Evolutionary conservation across 495 filamentous ascomycete genomes (phyloP).

Genomic region (Haplographium delicatum): DNA sequence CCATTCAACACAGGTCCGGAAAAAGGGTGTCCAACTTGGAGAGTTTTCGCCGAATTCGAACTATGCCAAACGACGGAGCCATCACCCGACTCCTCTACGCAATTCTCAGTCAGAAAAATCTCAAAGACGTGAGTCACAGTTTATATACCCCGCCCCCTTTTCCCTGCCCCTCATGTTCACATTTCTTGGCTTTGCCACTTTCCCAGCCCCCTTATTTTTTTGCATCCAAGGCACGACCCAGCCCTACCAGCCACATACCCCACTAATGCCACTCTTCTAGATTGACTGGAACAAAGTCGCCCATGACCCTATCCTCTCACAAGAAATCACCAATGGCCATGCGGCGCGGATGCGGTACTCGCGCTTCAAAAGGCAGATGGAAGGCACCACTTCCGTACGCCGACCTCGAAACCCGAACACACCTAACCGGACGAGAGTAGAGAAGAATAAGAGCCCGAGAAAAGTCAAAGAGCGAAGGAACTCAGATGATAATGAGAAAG

Average conservation of each 20-base stretch:
- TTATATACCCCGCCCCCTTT: neutral
- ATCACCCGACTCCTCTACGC: constrained; percentile 65
- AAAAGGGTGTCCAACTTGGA: constrained; percentile 12
- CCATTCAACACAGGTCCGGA: neutral
- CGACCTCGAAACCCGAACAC: constrained; percentile 17
- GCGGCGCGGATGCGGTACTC: constrained; percentile 78
- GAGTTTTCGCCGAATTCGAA: constrained; percentile 12
- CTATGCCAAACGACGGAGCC: constrained; percentile 35
- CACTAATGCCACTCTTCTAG: constrained; percentile 31
- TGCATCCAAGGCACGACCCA: neutral
- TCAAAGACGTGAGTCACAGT: constrained; percentile 56
- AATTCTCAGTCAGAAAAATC: constrained; percentile 68
- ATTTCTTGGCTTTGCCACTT: neutral
- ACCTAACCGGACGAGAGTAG: constrained; percentile 8
- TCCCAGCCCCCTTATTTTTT: neutral
- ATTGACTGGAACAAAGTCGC: constrained; percentile 73
- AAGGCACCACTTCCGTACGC: constrained; percentile 34
- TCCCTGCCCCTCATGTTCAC: neutral
- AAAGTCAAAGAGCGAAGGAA: neutral
- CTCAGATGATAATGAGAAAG: neutral
- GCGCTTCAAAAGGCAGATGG: constrained; percentile 60
- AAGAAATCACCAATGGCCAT: constrained; percentile 72
- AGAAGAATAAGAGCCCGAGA: constrained; percentile 12
- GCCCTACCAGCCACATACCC: neutral
- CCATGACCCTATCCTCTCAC: constrained; percentile 30